These are phyloP conservation scores for Noccaea bulbosa DNA, from an alignment of 345 rosid species.

Conservation along the genomic window DNA sequence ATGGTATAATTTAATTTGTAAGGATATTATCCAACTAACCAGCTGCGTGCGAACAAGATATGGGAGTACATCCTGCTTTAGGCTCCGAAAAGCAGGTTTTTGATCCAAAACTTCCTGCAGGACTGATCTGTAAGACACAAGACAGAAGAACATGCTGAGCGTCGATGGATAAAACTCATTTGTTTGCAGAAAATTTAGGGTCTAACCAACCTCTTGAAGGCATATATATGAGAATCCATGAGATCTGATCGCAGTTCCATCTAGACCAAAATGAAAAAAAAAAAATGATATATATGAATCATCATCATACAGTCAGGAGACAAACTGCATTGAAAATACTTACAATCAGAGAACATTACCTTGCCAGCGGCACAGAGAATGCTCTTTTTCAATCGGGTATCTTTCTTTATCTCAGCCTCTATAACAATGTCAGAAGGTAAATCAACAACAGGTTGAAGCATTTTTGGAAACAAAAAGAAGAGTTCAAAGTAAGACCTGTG, in stretches of 20 bases:
- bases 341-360: slow-evolving; percentile 50
- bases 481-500: slow-evolving; percentile 55
- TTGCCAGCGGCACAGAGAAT: slow-evolving; percentile 84
- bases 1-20: slow-evolving; percentile 19
- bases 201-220: slow-evolving; percentile 81
- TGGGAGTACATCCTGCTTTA: slow-evolving; percentile 85
- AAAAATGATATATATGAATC: neutral
- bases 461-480: slow-evolving; percentile 12
- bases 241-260: slow-evolving; percentile 95
- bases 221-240: slow-evolving; percentile 95
- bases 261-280: slow-evolving; percentile 49
- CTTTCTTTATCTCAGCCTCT: slow-evolving; percentile 88
- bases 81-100: slow-evolving; percentile 75
- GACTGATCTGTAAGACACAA: slow-evolving; percentile 58
- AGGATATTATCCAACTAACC: slow-evolving; percentile 61
- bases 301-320: slow-evolving; percentile 14
- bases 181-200: slow-evolving; percentile 20
- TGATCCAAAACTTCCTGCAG: slow-evolving; percentile 73
- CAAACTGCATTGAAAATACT: neutral
- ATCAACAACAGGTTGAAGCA: slow-evolving; percentile 27
- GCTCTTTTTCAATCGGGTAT: slow-evolving; percentile 68
- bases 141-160: slow-evolving; percentile 27
- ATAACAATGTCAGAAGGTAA: slow-evolving; percentile 34
- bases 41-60: slow-evolving; percentile 91
- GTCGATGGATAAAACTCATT: slow-evolving; percentile 3